Conservation (phyloP, 371 early-diverging fungal genomes). For the Mortierella sp. region DNA sequence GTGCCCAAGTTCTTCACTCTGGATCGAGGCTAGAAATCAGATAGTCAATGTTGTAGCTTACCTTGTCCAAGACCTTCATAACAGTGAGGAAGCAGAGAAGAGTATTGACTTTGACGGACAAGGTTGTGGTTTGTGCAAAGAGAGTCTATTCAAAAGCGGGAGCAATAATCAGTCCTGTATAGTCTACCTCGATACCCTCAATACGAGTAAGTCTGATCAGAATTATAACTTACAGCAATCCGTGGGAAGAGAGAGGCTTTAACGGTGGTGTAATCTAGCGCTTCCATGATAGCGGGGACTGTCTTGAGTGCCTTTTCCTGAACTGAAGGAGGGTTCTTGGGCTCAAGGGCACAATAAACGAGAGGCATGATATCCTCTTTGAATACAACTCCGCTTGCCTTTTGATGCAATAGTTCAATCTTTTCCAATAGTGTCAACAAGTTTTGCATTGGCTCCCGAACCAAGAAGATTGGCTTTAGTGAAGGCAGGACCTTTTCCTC, state of each 20-base stretch:
- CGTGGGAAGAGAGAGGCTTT: slow-evolving; percentile 81
- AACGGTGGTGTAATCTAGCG: slow-evolving; percentile 78
- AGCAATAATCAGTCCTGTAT: neutral
- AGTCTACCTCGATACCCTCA: neutral
- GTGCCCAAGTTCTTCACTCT: neutral
- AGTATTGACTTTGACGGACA: slow-evolving; percentile 82
- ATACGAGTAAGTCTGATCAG: neutral
- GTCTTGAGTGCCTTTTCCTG: slow-evolving; percentile 85
- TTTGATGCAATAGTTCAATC: slow-evolving; percentile 71
- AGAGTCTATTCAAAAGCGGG: slow-evolving; percentile 59
- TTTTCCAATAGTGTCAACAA: slow-evolving; percentile 76
- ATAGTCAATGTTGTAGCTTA: slow-evolving; percentile 16
- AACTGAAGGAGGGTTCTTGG: slow-evolving; percentile 68
- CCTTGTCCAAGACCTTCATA: slow-evolving; percentile 81
- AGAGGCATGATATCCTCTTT: slow-evolving; percentile 83
- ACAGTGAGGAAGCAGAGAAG: slow-evolving; percentile 82
- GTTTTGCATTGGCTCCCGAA: slow-evolving; percentile 74
- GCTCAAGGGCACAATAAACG: slow-evolving; percentile 77
- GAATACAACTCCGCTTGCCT: slow-evolving; percentile 71
- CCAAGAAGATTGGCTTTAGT: slow-evolving; percentile 72
- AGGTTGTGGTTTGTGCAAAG: slow-evolving; percentile 74
- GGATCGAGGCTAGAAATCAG: neutral
- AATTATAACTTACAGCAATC: slow-evolving; percentile 64
- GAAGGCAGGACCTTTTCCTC: slow-evolving; percentile 71
- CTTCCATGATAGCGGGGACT: slow-evolving; percentile 71